Evolutionary conservation across 495 filamentous ascomycete species (phyloP).

Genomic region (Neohortaea acidophila): DNA sequence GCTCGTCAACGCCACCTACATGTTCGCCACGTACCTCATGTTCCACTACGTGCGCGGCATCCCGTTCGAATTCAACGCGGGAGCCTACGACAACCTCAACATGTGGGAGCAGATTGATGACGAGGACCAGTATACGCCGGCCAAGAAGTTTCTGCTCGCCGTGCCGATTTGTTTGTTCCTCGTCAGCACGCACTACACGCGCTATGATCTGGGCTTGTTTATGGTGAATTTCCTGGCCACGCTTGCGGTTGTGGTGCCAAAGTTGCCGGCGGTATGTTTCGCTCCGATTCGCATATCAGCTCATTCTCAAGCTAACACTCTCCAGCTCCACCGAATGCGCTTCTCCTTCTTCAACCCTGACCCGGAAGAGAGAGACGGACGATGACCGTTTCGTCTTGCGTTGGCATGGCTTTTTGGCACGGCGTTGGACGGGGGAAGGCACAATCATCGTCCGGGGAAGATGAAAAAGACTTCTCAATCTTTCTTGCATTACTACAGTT

Average conservation of each 20-base stretch:
- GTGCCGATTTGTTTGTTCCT: constrained; percentile 91
- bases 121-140: constrained; percentile 92
- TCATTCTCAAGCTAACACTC: neutral
- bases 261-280: constrained; percentile 70
- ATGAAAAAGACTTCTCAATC: no score
- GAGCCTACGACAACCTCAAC: constrained; percentile 96
- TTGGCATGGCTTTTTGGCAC: no score
- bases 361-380: no score
- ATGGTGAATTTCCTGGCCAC: constrained; percentile 91
- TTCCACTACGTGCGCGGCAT: constrained; percentile 97
- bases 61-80: constrained; percentile 98
- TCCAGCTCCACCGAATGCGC: constrained; percentile 15
- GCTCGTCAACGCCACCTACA: constrained; percentile 95
- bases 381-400: no score
- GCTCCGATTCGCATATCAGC: neutral
- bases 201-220: constrained; percentile 92
- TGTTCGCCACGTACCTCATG: constrained; percentile 97
- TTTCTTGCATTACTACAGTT: no score
- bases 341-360: constrained; percentile 13
- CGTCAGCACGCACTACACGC: constrained; percentile 94
- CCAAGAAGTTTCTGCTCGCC: constrained; percentile 92
- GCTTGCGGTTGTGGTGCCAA: constrained; percentile 83
- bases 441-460: no score
- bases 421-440: no score
- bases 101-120: constrained; percentile 99